A percentile compares a stretch with the other conserved stretches of the same genome.
Evolutionary conservation across 257 asterid species (phyloP).

Genomic region (Petunia secreta): DNA sequence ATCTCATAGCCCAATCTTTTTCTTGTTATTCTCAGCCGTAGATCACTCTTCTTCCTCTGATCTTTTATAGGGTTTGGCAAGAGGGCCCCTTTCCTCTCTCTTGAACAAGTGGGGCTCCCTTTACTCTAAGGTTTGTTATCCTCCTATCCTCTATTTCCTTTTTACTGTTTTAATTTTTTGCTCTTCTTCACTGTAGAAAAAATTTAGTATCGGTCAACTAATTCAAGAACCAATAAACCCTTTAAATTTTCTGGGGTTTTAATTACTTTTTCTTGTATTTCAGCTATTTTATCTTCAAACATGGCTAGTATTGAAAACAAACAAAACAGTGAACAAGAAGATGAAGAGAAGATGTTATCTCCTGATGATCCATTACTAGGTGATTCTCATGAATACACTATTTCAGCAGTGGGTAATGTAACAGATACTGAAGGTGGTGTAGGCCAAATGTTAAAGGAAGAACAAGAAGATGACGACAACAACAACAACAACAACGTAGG

Average conservation of each 20-base stretch:
- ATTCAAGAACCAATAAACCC: slow-evolving; percentile 4
- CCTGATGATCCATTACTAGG: slow-evolving; percentile 55
- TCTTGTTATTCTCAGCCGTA: slow-evolving; percentile 28
- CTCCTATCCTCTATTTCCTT: not conserved
- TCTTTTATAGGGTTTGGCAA: slow-evolving; percentile 28
- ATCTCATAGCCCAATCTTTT: slow-evolving; percentile 27
- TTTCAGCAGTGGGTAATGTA: slow-evolving; percentile 50
- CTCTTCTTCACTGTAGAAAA: not conserved
- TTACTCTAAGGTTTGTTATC: slow-evolving; percentile 26
- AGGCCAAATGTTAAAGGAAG: slow-evolving; percentile 46
- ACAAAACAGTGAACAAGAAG: slow-evolving; percentile 42
- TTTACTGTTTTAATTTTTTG: not conserved
- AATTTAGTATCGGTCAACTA: slow-evolving; percentile 36
- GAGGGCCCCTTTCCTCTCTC: slow-evolving; percentile 41
- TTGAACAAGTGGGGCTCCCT: slow-evolving; percentile 35
- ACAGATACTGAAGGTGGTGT: slow-evolving; percentile 31
- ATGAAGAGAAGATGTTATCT: slow-evolving; percentile 18
- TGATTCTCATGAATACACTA: slow-evolving; percentile 46
- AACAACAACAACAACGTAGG: not conserved
- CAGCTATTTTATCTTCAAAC: slow-evolving; percentile 3
- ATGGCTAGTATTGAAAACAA: slow-evolving; percentile 32
- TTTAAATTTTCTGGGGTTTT: not conserved
- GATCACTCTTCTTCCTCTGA: slow-evolving; percentile 23
- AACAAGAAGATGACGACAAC: slow-evolving; percentile 43
- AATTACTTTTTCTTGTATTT: not conserved